Evolutionary conservation across 371 early-diverging fungal genomes (phyloP).

Genomic region (Capniomyces stellatus): DNA sequence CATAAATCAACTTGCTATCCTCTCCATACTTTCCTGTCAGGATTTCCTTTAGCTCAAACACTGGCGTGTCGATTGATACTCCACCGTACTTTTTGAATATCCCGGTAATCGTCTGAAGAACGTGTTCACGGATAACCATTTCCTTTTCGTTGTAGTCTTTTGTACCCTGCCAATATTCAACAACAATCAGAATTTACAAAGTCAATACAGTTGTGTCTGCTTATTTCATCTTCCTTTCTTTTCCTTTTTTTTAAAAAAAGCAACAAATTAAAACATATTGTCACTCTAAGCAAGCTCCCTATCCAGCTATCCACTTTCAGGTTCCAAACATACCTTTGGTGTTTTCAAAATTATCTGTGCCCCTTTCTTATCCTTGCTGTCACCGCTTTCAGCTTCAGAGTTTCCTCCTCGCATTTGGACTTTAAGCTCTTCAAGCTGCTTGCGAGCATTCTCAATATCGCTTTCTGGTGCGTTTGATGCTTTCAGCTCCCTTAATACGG

Average conservation of each 20-base stretch:
- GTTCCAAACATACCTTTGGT: background rate
- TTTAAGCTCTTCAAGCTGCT: constrained; percentile 2
- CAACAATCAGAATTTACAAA: constrained; percentile 2
- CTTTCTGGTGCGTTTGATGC: background rate
- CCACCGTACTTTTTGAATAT: constrained; percentile 95
- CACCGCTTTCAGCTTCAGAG: background rate
- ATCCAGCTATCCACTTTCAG: too few relatives aligned
- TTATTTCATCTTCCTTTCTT: too few relatives aligned
- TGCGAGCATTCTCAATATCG: background rate
- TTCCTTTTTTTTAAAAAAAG: too few relatives aligned
- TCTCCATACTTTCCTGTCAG: constrained; percentile 99
- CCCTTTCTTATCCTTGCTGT: background rate
- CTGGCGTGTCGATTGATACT: constrained; percentile 97
- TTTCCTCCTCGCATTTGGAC: background rate
- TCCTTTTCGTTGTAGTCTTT: constrained; percentile 89
- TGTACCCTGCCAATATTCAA: constrained; percentile 63
- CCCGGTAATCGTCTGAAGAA: constrained; percentile 65
- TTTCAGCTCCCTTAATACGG: background rate
- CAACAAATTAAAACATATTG: too few relatives aligned
- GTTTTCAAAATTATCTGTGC: background rate
- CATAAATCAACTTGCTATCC: constrained; percentile 97
- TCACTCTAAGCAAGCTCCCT: too few relatives aligned
- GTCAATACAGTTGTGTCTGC: too few relatives aligned
- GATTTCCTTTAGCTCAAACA: constrained; percentile 97
- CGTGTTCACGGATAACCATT: constrained; percentile 82